Base-by-base conservation (phyloP, 2,329 filamentous ascomycete genomes). In the Fusarium xyrophilum region DNA sequence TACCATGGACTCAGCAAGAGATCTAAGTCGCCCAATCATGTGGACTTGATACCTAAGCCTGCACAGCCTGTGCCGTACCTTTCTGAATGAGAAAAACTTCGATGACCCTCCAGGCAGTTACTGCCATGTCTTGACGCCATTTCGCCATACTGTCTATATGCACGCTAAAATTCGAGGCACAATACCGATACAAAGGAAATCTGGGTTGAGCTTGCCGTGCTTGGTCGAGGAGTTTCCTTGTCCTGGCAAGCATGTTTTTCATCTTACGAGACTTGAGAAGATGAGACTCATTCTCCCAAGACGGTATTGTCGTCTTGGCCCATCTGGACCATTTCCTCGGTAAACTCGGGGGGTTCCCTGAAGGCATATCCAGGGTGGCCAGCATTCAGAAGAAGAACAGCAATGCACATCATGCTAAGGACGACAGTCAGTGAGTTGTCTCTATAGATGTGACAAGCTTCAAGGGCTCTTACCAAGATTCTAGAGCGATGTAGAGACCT, bases 401-500 rank as follows among this genome's bases (percentile, higher is more conserved):
- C 68, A 35, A 71, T 27, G 19, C 65, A 71, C 71, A 73, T 73
- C 48, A 72, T 62, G 25, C 71, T 73, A 6, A 8, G n/a, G 7
- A 44, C 4, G 10, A 46, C 3, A 47, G 56, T 73, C 7, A 71
- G 68, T 13, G 52, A 28, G 27, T 25, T 11, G 9, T 7, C 40
- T 23, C 21, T n/a, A 10, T 23, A 19, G 32, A 14, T 13, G 13
- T 15, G 10, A 25, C 5, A n/a, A 6, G 19, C 23, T 43, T 17
- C 33, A 10, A 38, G 7, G 6, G 15, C 15, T 48, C 70, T 56
- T 65, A 74, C 72, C 57, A 64, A 19, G 70, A 73, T 44, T 74
- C 73, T 15, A 74, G 71, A 8, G 54, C 73, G 17, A 74, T 74
- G 17, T 72, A 74, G 6, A 74, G 67, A 8, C 47, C 55, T 38